Evolutionary conservation across 2,329 filamentous ascomycete species (phyloP), one percentile per base, ranked within the genome.

Genomic region (Hymenoscyphus infarciens): DNA sequence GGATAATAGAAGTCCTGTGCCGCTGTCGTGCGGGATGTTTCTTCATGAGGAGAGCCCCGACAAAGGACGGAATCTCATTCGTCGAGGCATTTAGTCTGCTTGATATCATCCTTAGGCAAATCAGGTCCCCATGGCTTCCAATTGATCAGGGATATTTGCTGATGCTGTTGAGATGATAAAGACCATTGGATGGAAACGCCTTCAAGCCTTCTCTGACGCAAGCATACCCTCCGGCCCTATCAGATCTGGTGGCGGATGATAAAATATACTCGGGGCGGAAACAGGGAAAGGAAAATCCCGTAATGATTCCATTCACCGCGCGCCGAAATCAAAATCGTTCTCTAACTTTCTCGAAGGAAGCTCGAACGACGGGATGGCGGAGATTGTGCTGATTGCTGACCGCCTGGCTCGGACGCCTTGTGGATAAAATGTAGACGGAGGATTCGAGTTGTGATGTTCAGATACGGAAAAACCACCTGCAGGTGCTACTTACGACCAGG

Each of bases 181-280:
- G 10, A 39, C 68, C 66, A 70, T 62, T 68, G 62, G 56, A 64
- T 62, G 38, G 15, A 8, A 42, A 33, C 35, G 49, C 29, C 33
- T 59, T 54, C 39, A 57, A 56, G 64, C 65, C 60, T 65, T 55
- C 39, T 69, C 60, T 68, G 66, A 70, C 66, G 66, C 66, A 49
- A 49, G 42, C n/a, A 65, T 65, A 25, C 61, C 61, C 54, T 42
- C 59, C 58, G 56, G 61, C 59, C 31, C 56, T 54, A 31, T 42
- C 38, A 19, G 22, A 56, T 16, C 11, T 15, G 29, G 8, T 29
- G 25, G 35, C n/a, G n/a, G 57, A 33, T 19, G 35, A 8, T 5
- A n/a, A 35, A 29, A 39, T 42, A 60, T 22, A 31, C 42, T 52
- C 15, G 25, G 33, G 45, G 22, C 22, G 45, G 45, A 25, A 52